These are phyloP conservation scores for Ehretia macrophylla DNA, from an alignment of 257 asterid genomes.

Conservation along the genomic window DNA sequence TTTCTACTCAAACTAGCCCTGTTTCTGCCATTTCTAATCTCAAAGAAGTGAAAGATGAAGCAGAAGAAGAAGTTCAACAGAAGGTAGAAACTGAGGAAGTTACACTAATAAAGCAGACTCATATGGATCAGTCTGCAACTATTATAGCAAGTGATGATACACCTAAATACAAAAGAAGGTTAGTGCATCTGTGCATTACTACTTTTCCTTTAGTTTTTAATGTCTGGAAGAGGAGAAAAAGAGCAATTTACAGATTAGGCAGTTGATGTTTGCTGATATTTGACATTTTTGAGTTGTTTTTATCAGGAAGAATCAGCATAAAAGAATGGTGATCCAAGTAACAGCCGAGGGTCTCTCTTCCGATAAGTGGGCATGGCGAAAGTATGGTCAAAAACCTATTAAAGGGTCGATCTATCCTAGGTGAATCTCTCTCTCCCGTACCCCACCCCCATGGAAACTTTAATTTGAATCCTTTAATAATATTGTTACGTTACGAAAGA, in stretches of 20 bases:
- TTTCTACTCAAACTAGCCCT: slow-evolving; percentile 18
- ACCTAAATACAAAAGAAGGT: slow-evolving; percentile 86
- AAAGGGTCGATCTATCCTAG: slow-evolving; percentile 97
- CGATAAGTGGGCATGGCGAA: slow-evolving; percentile 98
- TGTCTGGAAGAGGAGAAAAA: not conserved
- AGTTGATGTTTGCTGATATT: too few species aligned
- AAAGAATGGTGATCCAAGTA: slow-evolving; percentile 67
- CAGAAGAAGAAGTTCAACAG: slow-evolving; percentile 12
- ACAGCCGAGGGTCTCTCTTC: slow-evolving; percentile 65
- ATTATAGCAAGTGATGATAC: slow-evolving; percentile 21
- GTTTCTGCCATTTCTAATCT: not conserved
- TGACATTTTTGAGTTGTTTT: not conserved
- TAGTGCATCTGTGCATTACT: not conserved
- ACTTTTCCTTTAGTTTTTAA: too few species aligned
- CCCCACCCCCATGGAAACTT: too few species aligned
- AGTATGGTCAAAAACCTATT: slow-evolving; percentile 95
- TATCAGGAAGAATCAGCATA: slow-evolving; percentile 75
- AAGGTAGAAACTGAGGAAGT: slow-evolving; percentile 3
- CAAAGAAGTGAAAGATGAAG: slow-evolving; percentile 28
- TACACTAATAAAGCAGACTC: slow-evolving; percentile 10
- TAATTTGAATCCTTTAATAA: too few species aligned
- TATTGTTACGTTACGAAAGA: too few species aligned
- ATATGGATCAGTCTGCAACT: slow-evolving; percentile 17
- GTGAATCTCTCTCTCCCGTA: slow-evolving; percentile 22
- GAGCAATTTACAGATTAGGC: too few species aligned